phyloP scores from a whole-genome alignment of 192 early-diverging fungal species.

The Podila minutissima region DNA sequence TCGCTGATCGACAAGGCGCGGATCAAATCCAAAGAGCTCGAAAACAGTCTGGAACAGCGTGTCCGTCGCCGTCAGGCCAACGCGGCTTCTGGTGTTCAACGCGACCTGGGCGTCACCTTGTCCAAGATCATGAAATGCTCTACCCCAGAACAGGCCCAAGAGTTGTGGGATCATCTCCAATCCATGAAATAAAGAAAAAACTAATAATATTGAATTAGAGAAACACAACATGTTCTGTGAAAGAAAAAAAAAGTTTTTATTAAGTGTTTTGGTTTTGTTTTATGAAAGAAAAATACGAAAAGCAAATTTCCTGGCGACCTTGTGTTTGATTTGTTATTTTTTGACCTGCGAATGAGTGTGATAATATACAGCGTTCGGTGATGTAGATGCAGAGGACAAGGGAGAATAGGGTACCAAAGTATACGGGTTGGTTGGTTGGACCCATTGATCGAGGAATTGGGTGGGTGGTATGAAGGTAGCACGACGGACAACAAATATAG shows the following conservation, averaged over 20 bases:
- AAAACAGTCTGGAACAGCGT: slow-evolving; percentile 29
- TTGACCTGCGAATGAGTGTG: no score
- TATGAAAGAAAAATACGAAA: neutral
- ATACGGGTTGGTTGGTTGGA: no score
- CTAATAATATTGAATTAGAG: neutral
- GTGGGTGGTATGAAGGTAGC: no score
- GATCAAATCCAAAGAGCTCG: slow-evolving; percentile 63
- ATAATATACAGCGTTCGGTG: neutral
- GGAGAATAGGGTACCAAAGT: neutral
- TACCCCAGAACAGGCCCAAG: slow-evolving; percentile 1
- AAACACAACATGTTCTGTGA: neutral
- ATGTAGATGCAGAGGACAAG: neutral
- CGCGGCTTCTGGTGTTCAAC: neutral
- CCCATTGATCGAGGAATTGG: no score
- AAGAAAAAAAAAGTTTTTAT: neutral
- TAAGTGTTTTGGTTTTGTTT: neutral
- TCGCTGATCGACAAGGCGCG: slow-evolving; percentile 60
- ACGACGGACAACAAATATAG: neutral
- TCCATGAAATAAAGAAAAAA: slow-evolving; percentile 13
- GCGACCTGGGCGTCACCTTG: neutral
- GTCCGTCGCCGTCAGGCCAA: slow-evolving; percentile 1
- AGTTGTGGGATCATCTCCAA: neutral
- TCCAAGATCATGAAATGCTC: neutral
- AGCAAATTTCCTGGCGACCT: slow-evolving; percentile 3
- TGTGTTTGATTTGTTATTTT: no score